Percentiles rank a stretch among this genome's conserved stretches.
phyloP scores from a whole-genome alignment of 2,329 filamentous ascomycete genomes.

The Penicillium polonicum region DNA sequence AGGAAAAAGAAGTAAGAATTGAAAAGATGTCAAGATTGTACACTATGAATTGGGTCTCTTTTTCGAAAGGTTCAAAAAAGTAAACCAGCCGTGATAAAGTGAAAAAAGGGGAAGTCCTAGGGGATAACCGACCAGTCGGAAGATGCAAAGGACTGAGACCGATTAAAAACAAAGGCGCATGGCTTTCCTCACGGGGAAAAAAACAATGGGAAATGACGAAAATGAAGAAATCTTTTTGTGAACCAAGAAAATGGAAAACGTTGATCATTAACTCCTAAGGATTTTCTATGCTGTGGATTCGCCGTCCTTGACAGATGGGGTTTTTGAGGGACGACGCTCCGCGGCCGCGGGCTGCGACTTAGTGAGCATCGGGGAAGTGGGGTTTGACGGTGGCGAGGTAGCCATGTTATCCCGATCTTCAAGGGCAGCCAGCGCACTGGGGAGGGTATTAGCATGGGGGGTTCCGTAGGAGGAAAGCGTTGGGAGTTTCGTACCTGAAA shows the following conservation, averaged over 20 bases:
- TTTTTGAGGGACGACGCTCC: constrained; percentile 46
- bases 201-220: constrained; percentile 9
- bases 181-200: neutral
- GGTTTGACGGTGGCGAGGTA: constrained; percentile 50
- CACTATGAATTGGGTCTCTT: constrained; percentile 27
- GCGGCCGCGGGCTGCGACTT: constrained; percentile 47
- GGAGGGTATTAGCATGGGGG: constrained; percentile 12
- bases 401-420: constrained; percentile 49
- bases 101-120: constrained; percentile 11
- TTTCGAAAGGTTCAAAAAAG: constrained; percentile 19
- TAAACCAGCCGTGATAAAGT: constrained; percentile 14
- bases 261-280: constrained; percentile 41
- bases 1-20: constrained; percentile 18
- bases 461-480: neutral
- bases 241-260: constrained; percentile 33
- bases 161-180: constrained; percentile 15
- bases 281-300: constrained; percentile 41
- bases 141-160: constrained; percentile 23
- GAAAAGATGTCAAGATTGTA: constrained; percentile 30
- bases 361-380: constrained; percentile 47
- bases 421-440: constrained; percentile 49
- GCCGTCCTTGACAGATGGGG: constrained; percentile 41
- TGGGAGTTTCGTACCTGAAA: constrained; percentile 71
- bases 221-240: constrained; percentile 34
- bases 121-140: constrained; percentile 27